A percentile compares a stretch with the other conserved stretches of the same genome.
These are phyloP conservation scores for Boletellus ananas DNA, from an alignment of 768 basidiomycete species.

Conservation along the genomic window DNA sequence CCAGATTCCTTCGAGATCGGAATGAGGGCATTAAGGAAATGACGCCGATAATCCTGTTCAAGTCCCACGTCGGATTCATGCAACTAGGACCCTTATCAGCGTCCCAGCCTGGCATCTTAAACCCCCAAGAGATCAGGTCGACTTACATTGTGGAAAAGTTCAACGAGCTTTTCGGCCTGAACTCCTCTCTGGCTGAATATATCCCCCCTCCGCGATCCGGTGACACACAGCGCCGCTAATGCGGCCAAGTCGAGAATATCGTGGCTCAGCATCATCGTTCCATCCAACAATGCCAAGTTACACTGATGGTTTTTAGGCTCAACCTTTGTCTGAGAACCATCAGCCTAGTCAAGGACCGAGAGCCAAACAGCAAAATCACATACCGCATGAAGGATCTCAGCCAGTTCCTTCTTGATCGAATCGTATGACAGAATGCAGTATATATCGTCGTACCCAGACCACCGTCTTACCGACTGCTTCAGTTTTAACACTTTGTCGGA, in stretches of 20 bases:
- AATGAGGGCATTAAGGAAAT: slow-evolving; percentile 18
- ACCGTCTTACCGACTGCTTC: slow-evolving; percentile 5
- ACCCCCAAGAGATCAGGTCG: not conserved
- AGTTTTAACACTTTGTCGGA: slow-evolving; percentile 4
- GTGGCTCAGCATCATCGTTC: slow-evolving; percentile 6
- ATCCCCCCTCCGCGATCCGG: slow-evolving; percentile 1
- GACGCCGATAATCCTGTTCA: slow-evolving; percentile 16
- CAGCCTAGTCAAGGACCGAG: not conserved
- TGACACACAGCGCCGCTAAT: slow-evolving; percentile 10
- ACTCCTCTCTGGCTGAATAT: slow-evolving; percentile 1
- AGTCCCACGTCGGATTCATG: slow-evolving; percentile 17
- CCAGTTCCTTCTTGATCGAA: slow-evolving; percentile 8
- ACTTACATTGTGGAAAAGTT: slow-evolving; percentile 26
- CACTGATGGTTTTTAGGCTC: slow-evolving; percentile 16
- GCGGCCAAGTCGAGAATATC: slow-evolving; percentile 23
- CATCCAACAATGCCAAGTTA: slow-evolving; percentile 21
- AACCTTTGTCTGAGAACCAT: slow-evolving; percentile 11
- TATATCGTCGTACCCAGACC: slow-evolving; percentile 3
- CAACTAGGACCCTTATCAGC: slow-evolving; percentile 15
- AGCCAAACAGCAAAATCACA: not conserved
- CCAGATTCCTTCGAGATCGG: slow-evolving; percentile 17
- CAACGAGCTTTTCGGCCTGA: slow-evolving; percentile 12
- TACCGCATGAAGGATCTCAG: slow-evolving; percentile 17
- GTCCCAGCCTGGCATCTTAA: not conserved
- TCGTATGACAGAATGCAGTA: slow-evolving; percentile 13